Evolutionary conservation across 441 rosid species (phyloP), one percentile per base, ranked within the genome.

Genomic region (Jatropha multifida): DNA sequence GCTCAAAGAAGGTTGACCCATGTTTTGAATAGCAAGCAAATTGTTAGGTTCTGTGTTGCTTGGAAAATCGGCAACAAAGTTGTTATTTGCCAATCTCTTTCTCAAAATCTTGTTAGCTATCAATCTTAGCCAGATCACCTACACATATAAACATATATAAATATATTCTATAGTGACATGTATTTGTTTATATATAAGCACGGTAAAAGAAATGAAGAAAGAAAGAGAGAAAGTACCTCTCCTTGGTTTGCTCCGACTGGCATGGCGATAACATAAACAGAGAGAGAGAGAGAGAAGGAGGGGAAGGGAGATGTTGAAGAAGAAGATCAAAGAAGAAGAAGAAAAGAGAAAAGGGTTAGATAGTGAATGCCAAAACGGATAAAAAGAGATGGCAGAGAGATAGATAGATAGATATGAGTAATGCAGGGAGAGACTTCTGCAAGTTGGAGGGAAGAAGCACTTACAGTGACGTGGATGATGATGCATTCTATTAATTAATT

Each of bases 101-200:
- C 86, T 79, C 48, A 95, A 81, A 81, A 90, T 54, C 86, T 92
- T 93, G 85, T 81, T 93, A 13, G 88, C 96, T 37, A 95, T 87
- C 75, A 92, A 81, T 84, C 88, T 88, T 51, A 95, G 94, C 99
- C 98, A 93, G 95, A 93, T 93, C 73, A 90, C 87, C 92, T 87
- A 42, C 2, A 80, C 58, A 42, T 6, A 63, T 12, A 23, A 15
- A n/a, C 9, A 23, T 66, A 12, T 41, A 0, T 51, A 61, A 64
- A 1, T 32, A 32, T 32, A 32, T 32, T 32, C 32, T 32, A 32
- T 1, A 32, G 32, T 32, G 32, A 32, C 32, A 32, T 32, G 32
- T 32, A 32, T 32, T 1, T 32, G 32, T 32, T 3, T 7, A 9
- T 9, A 51, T 4, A 17, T 4, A 32, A 0, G 27, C 49, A 10